Evolutionary conservation across 2,329 filamentous ascomycete species (phyloP).

Genomic region (Aspergillus brunneoviolaceus): DNA sequence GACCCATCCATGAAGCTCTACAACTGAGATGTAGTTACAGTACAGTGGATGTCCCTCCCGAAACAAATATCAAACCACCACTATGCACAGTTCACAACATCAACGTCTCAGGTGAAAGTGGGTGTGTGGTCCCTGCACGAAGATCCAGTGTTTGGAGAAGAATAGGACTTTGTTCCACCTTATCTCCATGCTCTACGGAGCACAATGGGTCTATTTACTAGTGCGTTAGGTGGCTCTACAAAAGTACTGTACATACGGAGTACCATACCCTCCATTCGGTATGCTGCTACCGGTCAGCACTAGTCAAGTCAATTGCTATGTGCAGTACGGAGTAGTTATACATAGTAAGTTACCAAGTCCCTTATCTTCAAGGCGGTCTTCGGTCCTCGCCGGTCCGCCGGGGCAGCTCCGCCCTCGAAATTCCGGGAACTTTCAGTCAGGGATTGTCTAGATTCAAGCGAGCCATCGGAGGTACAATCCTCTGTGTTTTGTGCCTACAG

Average conservation of each 20-base stretch:
- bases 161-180: background rate
- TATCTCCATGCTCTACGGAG: background rate
- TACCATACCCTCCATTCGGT: too few relatives aligned
- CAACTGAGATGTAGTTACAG: background rate
- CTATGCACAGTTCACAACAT: background rate
- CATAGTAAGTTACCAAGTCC: background rate
- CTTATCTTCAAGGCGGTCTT: background rate
- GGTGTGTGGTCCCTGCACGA: background rate
- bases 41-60: too few relatives aligned
- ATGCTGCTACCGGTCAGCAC: too few relatives aligned
- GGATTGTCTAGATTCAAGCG: background rate
- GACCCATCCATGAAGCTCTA: background rate
- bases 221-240: too few relatives aligned
- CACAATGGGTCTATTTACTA: background rate
- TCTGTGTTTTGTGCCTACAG: background rate
- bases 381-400: slow-evolving; percentile 7
- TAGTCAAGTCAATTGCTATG: too few relatives aligned
- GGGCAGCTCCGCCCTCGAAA: background rate
- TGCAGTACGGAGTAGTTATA: too few relatives aligned
- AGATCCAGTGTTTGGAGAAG: background rate
- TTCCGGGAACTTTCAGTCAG: background rate
- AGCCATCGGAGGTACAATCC: background rate
- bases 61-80: background rate
- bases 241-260: too few relatives aligned
- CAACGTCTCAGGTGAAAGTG: background rate